phyloP scores from a whole-genome alignment of 73 alveolate species.

The Stentor roeselii region DNA sequence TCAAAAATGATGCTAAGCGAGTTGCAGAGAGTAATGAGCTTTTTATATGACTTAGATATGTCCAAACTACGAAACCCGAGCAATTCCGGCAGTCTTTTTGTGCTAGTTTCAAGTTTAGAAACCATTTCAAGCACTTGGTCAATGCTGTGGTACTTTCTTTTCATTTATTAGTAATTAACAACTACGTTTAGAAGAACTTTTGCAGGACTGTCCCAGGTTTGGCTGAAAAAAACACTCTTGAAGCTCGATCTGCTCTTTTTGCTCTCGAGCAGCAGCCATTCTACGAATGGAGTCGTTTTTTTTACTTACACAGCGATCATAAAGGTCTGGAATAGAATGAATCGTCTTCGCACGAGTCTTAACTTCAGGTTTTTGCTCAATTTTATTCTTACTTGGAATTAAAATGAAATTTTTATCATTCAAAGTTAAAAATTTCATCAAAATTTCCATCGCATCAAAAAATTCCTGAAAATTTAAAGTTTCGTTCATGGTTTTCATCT shows the following conservation, averaged over 20 bases:
- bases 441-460: not conserved
- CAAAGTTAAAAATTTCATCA: not conserved
- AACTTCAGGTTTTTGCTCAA: not conserved
- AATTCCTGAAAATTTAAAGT: not conserved
- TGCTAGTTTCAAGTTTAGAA: not conserved
- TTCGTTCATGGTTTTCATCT: not conserved
- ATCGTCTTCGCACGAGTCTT: not conserved
- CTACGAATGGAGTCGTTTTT: not conserved
- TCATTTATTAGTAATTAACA: not conserved
- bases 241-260: not conserved
- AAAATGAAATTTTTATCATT: not conserved
- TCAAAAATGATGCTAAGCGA: slow-evolving; percentile 13
- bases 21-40: slow-evolving; percentile 25
- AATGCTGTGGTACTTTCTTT: not conserved
- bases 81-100: not conserved
- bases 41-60: not conserved
- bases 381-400: too few relatives aligned
- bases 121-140: not conserved
- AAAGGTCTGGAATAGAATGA: not conserved
- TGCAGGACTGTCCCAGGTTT: not conserved
- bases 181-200: not conserved
- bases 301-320: not conserved
- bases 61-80: slow-evolving; percentile 22
- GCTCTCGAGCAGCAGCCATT: not conserved
- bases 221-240: not conserved